Evolutionary conservation across 441 rosid species (phyloP), one percentile per base, ranked within the genome.

Genomic region (Populus hybrid): DNA sequence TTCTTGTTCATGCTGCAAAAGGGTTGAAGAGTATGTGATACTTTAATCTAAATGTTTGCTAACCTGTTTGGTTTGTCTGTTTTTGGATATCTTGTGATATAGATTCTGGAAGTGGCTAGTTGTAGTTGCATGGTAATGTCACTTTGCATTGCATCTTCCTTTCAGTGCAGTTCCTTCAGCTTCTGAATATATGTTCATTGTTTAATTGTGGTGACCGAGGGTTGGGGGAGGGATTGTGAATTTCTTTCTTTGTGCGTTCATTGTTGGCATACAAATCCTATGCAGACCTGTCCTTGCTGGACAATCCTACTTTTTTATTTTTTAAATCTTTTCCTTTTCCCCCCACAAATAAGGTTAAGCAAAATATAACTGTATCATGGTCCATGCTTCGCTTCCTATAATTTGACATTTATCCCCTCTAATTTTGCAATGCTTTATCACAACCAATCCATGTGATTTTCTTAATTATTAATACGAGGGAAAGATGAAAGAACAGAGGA

Each of bases 1-100:
- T 80, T 78, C 64, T 68, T 42, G 35, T 33, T 71, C 73, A 64
- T 77, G 63, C 66, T 33, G 40, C 36, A 7, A 33, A 10, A 68
- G n/a, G 65, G 69, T 64, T 74, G 8, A 38, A 70, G 68, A 56
- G 35, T 11, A 29, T 18, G 73, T 23, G 36, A 74, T 59, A 33
- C 70, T 81, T 76, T 33, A 40, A 20, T 7, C 56, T 18, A 38
- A 36, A 42, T 56, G 29, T 56, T 56, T 53, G 63, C 1, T 26
- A 21, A 18, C 35, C n/a, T 29, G 14, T 23, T 75, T 72, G 14
- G 7, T 31, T 65, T 7, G 18, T 12, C 9, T 0, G 50, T 21
- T 28, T 35, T 61, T 18, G 64, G 59, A 72, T 35, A 50, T 75
- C n/a, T 20, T 45, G 29, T 35, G 24, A 35, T 71, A 38, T 40